phyloP scores from a whole-genome alignment of 805 yeast genomes.

The Candida vartiovaarae region DNA sequence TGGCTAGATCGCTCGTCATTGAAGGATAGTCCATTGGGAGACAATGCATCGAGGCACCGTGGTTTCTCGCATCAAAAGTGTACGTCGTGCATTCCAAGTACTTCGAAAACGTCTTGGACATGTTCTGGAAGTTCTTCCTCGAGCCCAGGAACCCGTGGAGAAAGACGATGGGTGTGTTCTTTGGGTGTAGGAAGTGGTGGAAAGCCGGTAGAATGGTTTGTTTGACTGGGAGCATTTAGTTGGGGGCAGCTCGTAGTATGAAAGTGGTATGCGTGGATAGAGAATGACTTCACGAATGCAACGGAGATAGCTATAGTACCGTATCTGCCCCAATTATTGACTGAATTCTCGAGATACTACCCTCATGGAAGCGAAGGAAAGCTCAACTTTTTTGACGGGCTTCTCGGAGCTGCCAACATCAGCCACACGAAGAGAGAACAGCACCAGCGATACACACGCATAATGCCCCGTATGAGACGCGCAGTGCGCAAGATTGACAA shows the following conservation, averaged over 20 bases:
- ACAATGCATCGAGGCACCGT: conserved; percentile 45
- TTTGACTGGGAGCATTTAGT: neutral
- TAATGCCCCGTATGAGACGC: conserved; percentile 13
- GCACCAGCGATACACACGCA: neutral
- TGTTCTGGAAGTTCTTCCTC: conserved; percentile 33
- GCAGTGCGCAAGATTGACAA: conserved; percentile 8
- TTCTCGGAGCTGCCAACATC: too few species aligned
- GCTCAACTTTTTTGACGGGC: too few species aligned
- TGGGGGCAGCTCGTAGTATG: neutral
- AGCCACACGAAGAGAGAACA: neutral
- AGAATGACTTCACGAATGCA: too few species aligned
- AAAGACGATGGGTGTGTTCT: conserved; percentile 32
- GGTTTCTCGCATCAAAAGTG: conserved; percentile 48
- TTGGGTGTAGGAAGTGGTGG: conserved; percentile 1
- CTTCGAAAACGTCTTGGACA: conserved; percentile 30
- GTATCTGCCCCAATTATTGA: too few species aligned
- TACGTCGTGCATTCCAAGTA: conserved; percentile 28
- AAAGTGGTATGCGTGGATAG: neutral
- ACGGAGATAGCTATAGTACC: too few species aligned
- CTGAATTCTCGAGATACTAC: too few species aligned
- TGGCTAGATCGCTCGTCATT: conserved; percentile 10
- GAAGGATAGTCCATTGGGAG: conserved; percentile 31
- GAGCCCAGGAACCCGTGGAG: conserved; percentile 54
- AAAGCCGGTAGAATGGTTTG: conserved; percentile 6
- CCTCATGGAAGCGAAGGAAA: too few species aligned